Evolutionary conservation across 1,284 basidiomycete species (phyloP), one percentile per base, ranked within the genome.

Genomic region (Moniliophthora roreri): DNA sequence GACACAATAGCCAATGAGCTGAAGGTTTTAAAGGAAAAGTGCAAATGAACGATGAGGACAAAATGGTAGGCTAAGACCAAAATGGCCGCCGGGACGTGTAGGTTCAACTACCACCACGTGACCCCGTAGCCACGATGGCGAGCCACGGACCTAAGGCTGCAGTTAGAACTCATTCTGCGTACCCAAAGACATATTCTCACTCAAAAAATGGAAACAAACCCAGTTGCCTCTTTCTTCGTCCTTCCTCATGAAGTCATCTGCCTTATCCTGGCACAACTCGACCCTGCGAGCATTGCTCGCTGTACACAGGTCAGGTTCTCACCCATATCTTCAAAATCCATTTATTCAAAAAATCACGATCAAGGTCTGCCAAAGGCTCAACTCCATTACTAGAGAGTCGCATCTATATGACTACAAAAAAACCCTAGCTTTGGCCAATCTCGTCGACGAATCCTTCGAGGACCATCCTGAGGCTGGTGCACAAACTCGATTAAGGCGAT

Each of bases 1-100:
- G 86, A 88, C 86, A 89, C 89, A 51, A 58, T 63, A 20, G 46
- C 37, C 34, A 36, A 21, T 15, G 34, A 21, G 28, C 7, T 11
- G 28, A 32, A n/a, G n/a, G 28, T 32, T 32, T 32, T 11, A 57
- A 50, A 56, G 44, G 42, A 38, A 45, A 34, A 49, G 20, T 38
- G 20, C 50, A 44, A 57, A 40, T 41, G 44, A 32, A 34, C 13
- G 44, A 35, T 20, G 35, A 48, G 28, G 40, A 13, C 4, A 46
- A 21, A 11, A 32, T 32, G 28, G n/a, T 0, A 36, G 18, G 21
- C 4, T 28, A 36, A 35, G 23, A 18, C 21, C 28, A 28, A n/a
- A 15, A 18, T n/a, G n/a, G n/a, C n/a, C n/a, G n/a, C n/a, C n/a
- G n/a, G n/a, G n/a, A n/a, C n/a, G n/a, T n/a, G n/a, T n/a, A n/a